Evolutionary conservation across 2,329 filamentous ascomycete genomes (phyloP).

Genomic region (Colletotrichum sublineola): DNA sequence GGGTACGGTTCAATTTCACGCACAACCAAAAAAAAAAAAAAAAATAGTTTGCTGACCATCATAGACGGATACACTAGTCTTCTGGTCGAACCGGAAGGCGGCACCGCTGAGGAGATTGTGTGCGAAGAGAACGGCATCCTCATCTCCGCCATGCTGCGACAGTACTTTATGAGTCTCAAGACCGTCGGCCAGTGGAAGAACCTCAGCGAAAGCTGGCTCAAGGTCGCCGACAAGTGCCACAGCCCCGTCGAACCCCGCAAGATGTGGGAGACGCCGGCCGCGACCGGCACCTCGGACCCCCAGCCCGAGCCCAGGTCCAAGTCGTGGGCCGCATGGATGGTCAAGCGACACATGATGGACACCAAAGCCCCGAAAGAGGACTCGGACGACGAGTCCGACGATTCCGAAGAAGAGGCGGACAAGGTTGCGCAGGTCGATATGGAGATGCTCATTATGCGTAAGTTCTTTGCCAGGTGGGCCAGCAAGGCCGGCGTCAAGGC

Average conservation of each 20-base stretch:
- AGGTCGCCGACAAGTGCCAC: slow-evolving; percentile 73
- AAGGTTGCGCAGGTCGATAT: slow-evolving; percentile 61
- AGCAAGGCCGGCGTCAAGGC: slow-evolving; percentile 73
- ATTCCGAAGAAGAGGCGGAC: slow-evolving; percentile 53
- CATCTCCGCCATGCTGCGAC: slow-evolving; percentile 86
- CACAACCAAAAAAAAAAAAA: no score
- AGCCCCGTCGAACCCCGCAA: slow-evolving; percentile 60
- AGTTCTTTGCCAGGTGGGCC: slow-evolving; percentile 81
- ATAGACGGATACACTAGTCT: slow-evolving; percentile 82
- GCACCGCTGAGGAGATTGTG: slow-evolving; percentile 81
- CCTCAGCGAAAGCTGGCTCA: slow-evolving; percentile 77
- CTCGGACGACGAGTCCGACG: slow-evolving; percentile 55
- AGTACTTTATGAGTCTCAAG: slow-evolving; percentile 91
- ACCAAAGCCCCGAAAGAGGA: slow-evolving; percentile 54
- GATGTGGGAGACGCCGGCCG: slow-evolving; percentile 50
- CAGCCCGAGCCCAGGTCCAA: slow-evolving; percentile 44
- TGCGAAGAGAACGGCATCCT: slow-evolving; percentile 89
- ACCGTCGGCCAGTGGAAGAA: slow-evolving; percentile 84
- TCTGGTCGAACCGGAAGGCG: slow-evolving; percentile 81
- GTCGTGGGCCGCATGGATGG: slow-evolving; percentile 55
- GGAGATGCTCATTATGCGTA: slow-evolving; percentile 75
- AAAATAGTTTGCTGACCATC: neutral
- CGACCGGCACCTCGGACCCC: slow-evolving; percentile 37
- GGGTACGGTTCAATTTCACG: slow-evolving; percentile 50
- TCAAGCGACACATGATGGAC: slow-evolving; percentile 52